These are phyloP conservation scores for Seminavis robusta DNA, from an alignment of 108 stramenopile species.

Conservation along the genomic window DNA sequence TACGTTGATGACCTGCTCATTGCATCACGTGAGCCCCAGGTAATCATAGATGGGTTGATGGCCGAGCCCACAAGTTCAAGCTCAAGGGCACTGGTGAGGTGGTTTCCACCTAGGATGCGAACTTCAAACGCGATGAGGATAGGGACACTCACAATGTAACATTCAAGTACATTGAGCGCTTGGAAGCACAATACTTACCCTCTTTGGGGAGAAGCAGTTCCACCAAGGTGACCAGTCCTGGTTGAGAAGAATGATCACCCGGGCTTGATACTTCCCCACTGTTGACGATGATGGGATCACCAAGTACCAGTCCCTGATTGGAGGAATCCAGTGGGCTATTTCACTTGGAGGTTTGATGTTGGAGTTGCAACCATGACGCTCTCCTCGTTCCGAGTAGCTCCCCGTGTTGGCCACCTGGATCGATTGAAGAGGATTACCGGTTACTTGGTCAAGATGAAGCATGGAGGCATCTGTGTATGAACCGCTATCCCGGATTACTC, in stretches of 20 bases:
- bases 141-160: conserved; percentile 2
- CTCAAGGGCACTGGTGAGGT: conserved; percentile 20
- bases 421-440: conserved; percentile 21
- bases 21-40: conserved; percentile 7
- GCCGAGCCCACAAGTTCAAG: conserved; percentile 14
- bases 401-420: conserved; percentile 17
- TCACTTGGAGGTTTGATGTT: conserved; percentile 27
- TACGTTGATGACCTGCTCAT: conserved; percentile 33
- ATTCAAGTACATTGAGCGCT: conserved; percentile 22
- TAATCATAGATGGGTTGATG: conserved; percentile 1
- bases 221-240: too few relatives aligned
- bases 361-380: conserved; percentile 10
- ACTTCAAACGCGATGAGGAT: conserved; percentile 8
- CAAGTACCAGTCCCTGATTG: conserved; percentile 19
- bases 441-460: conserved; percentile 18
- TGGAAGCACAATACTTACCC: too few relatives aligned
- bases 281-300: conserved; percentile 9
- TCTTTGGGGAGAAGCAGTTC: too few relatives aligned
- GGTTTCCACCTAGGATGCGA: conserved; percentile 7
- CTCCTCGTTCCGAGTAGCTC: conserved; percentile 10
- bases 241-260: conserved; percentile 26
- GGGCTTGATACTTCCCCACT: conserved; percentile 13
- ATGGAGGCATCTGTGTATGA: not conserved
- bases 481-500: not conserved
- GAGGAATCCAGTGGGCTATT: conserved; percentile 25